Conservation (phyloP, 2,329 filamentous ascomycete genomes). For the Didymella sp. region DNA sequence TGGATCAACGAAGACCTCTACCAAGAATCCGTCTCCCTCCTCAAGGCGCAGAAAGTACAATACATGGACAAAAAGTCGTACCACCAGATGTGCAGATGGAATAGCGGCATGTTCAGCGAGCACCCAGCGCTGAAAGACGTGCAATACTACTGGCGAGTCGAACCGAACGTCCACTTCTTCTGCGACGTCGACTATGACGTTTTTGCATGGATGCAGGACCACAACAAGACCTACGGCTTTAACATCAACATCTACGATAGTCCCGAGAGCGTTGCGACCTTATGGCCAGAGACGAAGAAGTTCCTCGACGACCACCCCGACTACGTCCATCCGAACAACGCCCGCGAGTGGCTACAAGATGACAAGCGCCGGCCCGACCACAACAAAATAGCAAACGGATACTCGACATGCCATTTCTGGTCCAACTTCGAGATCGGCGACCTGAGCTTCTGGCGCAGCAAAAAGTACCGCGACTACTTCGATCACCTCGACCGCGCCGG, state of each 20-base stretch:
- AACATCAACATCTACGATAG: conserved; percentile 97
- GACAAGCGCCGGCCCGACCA: conserved; percentile 77
- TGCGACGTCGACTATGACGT: conserved; percentile 98
- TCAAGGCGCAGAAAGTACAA: conserved; percentile 85
- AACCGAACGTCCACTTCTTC: conserved; percentile 99
- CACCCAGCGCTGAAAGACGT: conserved; percentile 83
- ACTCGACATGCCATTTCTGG: conserved; percentile 99
- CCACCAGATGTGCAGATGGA: conserved; percentile 99
- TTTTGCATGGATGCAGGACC: conserved; percentile 96
- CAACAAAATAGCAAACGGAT: conserved; percentile 82
- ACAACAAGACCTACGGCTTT: conserved; percentile 99
- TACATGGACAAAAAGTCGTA: conserved; percentile 90
- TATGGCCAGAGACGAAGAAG: conserved; percentile 96
- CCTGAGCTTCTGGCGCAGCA: conserved; percentile 89
- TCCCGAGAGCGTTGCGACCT: conserved; percentile 79
- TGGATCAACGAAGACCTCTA: conserved; percentile 94
- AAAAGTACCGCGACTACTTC: conserved; percentile 94
- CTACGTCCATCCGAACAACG: conserved; percentile 82
- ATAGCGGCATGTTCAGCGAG: conserved; percentile 96
- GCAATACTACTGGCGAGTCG: conserved; percentile 98
- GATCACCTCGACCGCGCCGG: conserved; percentile 91
- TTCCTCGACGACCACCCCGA: conserved; percentile 86
- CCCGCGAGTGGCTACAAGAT: conserved; percentile 87
- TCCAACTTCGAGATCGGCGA: conserved; percentile 98
- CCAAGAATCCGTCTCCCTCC: conserved; percentile 79